A percentile compares a stretch with the other conserved stretches of the same genome.
phyloP scores from a whole-genome alignment of 768 basidiomycete genomes.

The Kwoniella sp. region DNA sequence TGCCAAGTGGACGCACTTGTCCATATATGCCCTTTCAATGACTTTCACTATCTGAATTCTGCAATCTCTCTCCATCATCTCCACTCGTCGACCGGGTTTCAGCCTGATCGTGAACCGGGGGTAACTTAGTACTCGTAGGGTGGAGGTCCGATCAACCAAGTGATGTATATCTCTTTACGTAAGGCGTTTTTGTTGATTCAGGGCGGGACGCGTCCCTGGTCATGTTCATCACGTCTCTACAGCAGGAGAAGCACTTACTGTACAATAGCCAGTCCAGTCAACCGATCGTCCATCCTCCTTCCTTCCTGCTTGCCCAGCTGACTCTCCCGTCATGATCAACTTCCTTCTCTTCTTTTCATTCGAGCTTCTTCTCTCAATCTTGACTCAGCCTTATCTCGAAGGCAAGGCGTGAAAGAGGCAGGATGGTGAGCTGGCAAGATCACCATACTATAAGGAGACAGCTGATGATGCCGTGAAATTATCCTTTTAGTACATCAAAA shows the following conservation, averaged over 20 bases:
- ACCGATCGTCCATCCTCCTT: neutral
- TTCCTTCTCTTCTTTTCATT: neutral
- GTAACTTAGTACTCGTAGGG: neutral
- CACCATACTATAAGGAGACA: too few relatives aligned
- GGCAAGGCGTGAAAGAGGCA: neutral
- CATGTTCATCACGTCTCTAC: neutral
- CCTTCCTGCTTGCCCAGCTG: neutral
- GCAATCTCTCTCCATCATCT: too few relatives aligned
- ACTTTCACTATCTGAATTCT: too few relatives aligned
- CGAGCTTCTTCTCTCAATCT: neutral
- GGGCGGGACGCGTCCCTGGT: neutral
- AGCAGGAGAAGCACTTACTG: neutral
- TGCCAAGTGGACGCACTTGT: too few relatives aligned
- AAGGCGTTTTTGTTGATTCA: neutral
- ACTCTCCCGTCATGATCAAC: too few relatives aligned
- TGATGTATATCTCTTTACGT: too few relatives aligned
- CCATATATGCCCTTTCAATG: too few relatives aligned
- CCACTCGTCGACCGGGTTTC: neutral
- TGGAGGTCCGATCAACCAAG: neutral
- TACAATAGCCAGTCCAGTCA: neutral
- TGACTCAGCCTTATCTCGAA: too few relatives aligned
- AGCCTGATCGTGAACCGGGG: neutral
- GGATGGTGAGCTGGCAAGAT: constrained; percentile 14
- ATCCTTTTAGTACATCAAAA: constrained; percentile 53
- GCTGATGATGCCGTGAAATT: too few relatives aligned